Evolutionary conservation across 257 asterid species (phyloP).

Genomic region (Solanum piurae): DNA sequence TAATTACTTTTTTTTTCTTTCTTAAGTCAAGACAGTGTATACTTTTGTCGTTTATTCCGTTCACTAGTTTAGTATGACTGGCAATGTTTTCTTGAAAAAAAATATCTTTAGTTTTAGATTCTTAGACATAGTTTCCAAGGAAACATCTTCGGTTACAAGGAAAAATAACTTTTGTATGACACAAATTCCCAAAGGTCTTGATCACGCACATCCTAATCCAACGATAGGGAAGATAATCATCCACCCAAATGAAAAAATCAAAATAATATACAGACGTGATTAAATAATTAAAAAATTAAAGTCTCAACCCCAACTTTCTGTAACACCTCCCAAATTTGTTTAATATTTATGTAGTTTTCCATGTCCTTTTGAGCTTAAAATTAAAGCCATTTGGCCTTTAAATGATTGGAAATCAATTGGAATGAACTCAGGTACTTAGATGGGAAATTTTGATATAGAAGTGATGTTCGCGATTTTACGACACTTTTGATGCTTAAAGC

Average conservation of each 20-base stretch:
- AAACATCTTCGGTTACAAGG: background rate
- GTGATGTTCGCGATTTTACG: no score
- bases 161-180: background rate
- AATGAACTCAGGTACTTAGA: background rate
- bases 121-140: background rate
- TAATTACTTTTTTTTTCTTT: background rate
- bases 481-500: no score
- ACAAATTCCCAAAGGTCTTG: background rate
- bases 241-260: background rate
- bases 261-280: background rate
- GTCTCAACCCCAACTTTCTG: background rate
- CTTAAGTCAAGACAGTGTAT: background rate
- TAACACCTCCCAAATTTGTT: background rate
- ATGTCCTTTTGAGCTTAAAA: background rate
- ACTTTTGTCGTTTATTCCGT: background rate
- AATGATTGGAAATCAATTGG: background rate
- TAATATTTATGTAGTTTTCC: background rate
- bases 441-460: no score
- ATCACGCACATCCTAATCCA: background rate
- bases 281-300: no score
- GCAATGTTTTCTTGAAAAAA: background rate
- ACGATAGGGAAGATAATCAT: background rate
- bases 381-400: background rate
- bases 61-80: background rate
- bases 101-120: no score